Base-by-base conservation (phyloP, 2,329 filamentous ascomycete species). In the Stenocarpella maydis region DNA sequence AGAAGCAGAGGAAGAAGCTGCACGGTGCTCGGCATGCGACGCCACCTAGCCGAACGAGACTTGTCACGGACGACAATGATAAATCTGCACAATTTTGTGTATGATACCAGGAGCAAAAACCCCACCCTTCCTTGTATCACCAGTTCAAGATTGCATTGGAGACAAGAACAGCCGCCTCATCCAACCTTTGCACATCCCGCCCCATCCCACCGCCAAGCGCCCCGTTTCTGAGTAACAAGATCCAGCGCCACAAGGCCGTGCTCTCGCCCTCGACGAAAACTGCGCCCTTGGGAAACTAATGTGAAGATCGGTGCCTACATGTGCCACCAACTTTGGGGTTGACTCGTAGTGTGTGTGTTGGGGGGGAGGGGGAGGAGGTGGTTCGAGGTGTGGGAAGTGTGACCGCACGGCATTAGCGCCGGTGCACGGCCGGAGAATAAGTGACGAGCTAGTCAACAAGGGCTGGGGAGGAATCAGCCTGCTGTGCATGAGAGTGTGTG, bases 391-490 rank as follows among this genome's bases (percentile, higher is more conserved):
- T 37, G 34, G 34, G 34, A 37, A 61, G 34, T 37, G 58, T 63
- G 58, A 45, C 58, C 58, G 58, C 28, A 17, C 43, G 58, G 58
- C 58, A 63, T 63, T 63, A 63, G 58, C 43, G 58, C 43, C 37
- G 58, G 41, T 63, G 58, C 58, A 63, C 58, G 58, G 58, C 58
- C 58, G 58, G 58, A 63, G 58, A 63, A 63, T 63, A 63, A 63
- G 58, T 63, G 58, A 63, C 43, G 58, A 49, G 58, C 58, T 63
- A 28, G 28, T 24, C 24, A 12, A 34, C 58, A 34, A 34, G 31
- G 31, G n/a, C n/a, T n/a, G 31, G 31, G 31, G 50, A 19, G 28
- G 49, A 4, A 31, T 17, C 7, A 50, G 24, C 45, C 15, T 15
- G 45, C 34, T 37, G 10, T 37, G 34, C 34, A 37, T 24, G n/a